A percentile compares a stretch with the other conserved stretches of the same genome.
Evolutionary conservation across 148 eudicot species (phyloP).

Genomic region (Rhododendron simsii): DNA sequence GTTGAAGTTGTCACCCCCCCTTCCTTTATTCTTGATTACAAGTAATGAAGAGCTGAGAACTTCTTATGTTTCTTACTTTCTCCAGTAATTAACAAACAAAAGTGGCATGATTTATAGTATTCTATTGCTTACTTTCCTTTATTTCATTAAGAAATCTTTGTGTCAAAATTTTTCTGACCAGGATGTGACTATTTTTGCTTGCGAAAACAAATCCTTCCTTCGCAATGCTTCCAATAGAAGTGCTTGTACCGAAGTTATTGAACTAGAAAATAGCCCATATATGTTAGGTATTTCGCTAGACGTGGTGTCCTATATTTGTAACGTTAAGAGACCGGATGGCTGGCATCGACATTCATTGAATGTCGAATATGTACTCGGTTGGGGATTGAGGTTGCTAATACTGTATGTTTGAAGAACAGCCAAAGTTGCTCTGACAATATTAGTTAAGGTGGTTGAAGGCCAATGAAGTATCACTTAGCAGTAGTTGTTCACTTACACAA

Average conservation of each 20-base stretch:
- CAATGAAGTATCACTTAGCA: not conserved
- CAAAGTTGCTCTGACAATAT: not conserved
- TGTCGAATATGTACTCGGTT: not conserved
- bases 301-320: not conserved
- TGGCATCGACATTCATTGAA: not conserved
- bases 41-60: not conserved
- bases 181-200: not conserved
- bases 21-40: not conserved
- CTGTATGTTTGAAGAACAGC: not conserved
- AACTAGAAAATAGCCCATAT: not conserved
- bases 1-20: not conserved
- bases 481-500: not conserved
- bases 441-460: not conserved
- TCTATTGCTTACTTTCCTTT: not conserved
- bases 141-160: not conserved
- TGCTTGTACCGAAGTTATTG: not conserved
- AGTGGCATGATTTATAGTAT: not conserved
- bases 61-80: not conserved
- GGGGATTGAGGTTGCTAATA: not conserved
- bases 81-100: not conserved
- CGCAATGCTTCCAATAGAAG: not conserved
- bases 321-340: not conserved
- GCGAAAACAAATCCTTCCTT: not conserved
- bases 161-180: not conserved
- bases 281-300: not conserved